Base-by-base conservation (phyloP, 139 green algal species). In the Spirogloea muscicola region DNA sequence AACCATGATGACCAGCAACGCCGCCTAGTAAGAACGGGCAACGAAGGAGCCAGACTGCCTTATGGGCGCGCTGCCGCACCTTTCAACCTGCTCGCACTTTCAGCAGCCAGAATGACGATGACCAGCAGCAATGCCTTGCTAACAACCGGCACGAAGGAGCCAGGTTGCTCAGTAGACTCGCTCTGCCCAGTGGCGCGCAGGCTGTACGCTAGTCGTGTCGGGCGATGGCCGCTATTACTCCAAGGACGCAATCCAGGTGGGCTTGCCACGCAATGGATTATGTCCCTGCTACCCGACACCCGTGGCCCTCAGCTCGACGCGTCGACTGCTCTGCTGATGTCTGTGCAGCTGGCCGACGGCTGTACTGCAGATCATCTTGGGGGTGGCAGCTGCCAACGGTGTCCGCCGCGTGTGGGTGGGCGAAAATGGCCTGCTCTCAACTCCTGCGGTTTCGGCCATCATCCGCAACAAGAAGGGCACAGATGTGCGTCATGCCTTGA, bases 161-260 rank as follows among this genome's bases (percentile, higher is more conserved):
- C 52, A 38, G 9, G 16, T 62, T 9, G 52, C 33, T 13, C 16
- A 13, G 21, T 10, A 62, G 52, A 13, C 6, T 13, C 52, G 10
- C 10, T n/a, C 16, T 62, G 29, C 16, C 10, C 52, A 34, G 13
- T 62, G 13, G n/a, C n/a, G 10, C 43, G n/a, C 64, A 81, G 77
- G 79, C 6, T 51, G 21, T 33, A 78, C 61, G 25, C 70, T 85
- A 21, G 79, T 85, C 7, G 75, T 85, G 3, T 85, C 75, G 13
- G 79, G 79, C 3, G 79, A 85, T 74, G 79, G 79, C 9, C 64
- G 79, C 3, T 85, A 80, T 36, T 85, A 76, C 40, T 77, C 51
- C 48, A 68, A 73, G 34, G 69, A 86, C 16, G 79, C 79, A n/a
- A 52, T 73, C 33, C 79, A 84, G 77, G 70, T 78, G n/a, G n/a